These are phyloP conservation scores for Gossypium rotundifolium DNA, from an alignment of 345 rosid genomes.

Conservation along the genomic window DNA sequence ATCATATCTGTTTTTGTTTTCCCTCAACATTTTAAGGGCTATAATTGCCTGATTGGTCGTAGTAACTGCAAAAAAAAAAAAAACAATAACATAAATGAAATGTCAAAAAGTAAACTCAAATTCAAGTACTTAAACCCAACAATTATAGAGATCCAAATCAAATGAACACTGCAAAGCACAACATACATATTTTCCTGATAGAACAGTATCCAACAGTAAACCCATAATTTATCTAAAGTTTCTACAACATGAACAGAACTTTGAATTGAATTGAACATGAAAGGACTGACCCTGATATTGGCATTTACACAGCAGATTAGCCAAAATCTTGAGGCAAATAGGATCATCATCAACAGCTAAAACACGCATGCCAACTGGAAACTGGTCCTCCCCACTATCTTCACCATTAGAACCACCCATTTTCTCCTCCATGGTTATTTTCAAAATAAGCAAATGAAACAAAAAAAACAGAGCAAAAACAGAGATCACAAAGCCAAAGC, in stretches of 20 bases:
- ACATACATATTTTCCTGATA: slow-evolving; percentile 5
- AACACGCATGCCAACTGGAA: slow-evolving; percentile 60
- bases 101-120: slow-evolving; percentile 1
- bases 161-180: slow-evolving; percentile 1
- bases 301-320: slow-evolving; percentile 49
- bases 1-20: slow-evolving; percentile 47
- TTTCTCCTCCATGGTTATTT: slow-evolving; percentile 35
- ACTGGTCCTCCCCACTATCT: slow-evolving; percentile 26
- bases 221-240: neutral
- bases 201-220: slow-evolving; percentile 12
- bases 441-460: slow-evolving; percentile 11
- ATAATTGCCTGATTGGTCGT: slow-evolving; percentile 45
- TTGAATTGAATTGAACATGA: neutral
- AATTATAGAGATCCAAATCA: slow-evolving; percentile 12
- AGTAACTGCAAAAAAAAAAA: slow-evolving; percentile 38
- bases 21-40: slow-evolving; percentile 56
- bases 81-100: slow-evolving; percentile 8
- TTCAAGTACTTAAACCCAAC: neutral
- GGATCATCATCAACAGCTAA: slow-evolving; percentile 71
- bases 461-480: slow-evolving; percentile 17
- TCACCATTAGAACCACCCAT: slow-evolving; percentile 17
- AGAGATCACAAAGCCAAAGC: slow-evolving; percentile 14
- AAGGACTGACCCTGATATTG: slow-evolving; percentile 46
- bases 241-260: neutral
- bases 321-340: slow-evolving; percentile 52